Base-by-base conservation (phyloP, 306 rosid species). In the Canavalia gladiata region DNA sequence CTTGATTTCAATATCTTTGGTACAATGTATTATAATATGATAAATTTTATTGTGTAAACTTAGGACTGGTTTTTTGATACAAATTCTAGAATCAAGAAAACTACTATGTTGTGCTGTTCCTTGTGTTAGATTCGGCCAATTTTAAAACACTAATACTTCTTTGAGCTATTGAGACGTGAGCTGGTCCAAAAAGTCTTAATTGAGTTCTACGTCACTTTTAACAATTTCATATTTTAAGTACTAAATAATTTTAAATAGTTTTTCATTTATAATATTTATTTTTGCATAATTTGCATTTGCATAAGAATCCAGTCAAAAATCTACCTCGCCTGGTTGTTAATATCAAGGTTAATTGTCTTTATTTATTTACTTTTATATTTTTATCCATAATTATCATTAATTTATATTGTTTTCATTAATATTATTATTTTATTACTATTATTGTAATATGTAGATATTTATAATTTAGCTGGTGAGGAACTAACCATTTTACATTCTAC, bases 401-500 rank as follows among this genome's bases (percentile, higher is more conserved):
- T 18, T 18, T 18, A 18, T 18, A 18, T 18, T 18, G 25, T 18
- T 18, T 18, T 18, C 25, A 18, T 18, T 18, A 18, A 18, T 18
- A 18, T 18, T 18, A 18, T 18, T 18, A 18, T 18, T 18, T 18
- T 18, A 18, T 18, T 18, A 18, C 25, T 18, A 18, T 18, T 18
- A 18, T 18, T 18, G 25, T 18, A 18, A 18, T 18, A 18, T 18
- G 25, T 18, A 18, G 25, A 18, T 18, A 18, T 18, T 18, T 18
- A 18, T 18, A 18, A 18, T 18, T 18, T 18, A 18, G 25, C 25
- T 18, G 25, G 25, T 18, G 25, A 18, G 25, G 34, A 58, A 41
- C 12, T 7, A 52, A 71, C 57, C 47, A 57, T 39, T 46, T 65
- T 9, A 80, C 65, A 10, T 65, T 39, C 50, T 28, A 42, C 68